These are phyloP conservation scores for Solanum gandarillasii DNA, from an alignment of 257 asterid species.

Conservation along the genomic window DNA sequence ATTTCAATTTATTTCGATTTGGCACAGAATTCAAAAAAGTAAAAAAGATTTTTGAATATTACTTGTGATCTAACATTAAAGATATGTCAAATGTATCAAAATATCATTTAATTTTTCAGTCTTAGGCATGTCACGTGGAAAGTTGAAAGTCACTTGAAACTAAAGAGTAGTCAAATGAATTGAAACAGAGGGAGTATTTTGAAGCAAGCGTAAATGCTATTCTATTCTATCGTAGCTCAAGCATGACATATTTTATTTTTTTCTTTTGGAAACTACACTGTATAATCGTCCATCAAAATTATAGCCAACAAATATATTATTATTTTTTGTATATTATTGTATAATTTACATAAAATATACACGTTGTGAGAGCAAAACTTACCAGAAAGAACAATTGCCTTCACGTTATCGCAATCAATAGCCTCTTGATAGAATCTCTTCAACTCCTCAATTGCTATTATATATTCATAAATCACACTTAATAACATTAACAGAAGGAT, in stretches of 20 bases:
- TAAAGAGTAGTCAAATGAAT: too few species aligned
- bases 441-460: conserved; percentile 33
- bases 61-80: too few species aligned
- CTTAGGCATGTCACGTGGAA: fast-evolving
- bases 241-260: background rate
- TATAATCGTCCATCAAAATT: background rate
- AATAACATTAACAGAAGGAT: background rate
- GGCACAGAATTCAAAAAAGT: too few species aligned
- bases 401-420: conserved; percentile 30
- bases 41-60: too few species aligned
- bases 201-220: background rate
- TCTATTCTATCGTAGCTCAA: background rate
- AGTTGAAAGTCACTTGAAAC: too few species aligned
- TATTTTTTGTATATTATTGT: too few species aligned
- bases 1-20: too few species aligned
- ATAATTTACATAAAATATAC: too few species aligned
- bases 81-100: too few species aligned
- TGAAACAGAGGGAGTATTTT: background rate
- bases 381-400: conserved; percentile 50
- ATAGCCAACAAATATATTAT: too few species aligned
- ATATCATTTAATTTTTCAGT: too few species aligned
- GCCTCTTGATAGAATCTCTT: conserved; percentile 33
- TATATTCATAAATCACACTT: background rate
- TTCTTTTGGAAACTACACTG: background rate
- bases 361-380: background rate